Percentiles rank a stretch among this genome's conserved stretches.
Evolutionary conservation across 2,329 filamentous ascomycete species (phyloP).

Genomic region (Myriosclerotinia curreyana): DNA sequence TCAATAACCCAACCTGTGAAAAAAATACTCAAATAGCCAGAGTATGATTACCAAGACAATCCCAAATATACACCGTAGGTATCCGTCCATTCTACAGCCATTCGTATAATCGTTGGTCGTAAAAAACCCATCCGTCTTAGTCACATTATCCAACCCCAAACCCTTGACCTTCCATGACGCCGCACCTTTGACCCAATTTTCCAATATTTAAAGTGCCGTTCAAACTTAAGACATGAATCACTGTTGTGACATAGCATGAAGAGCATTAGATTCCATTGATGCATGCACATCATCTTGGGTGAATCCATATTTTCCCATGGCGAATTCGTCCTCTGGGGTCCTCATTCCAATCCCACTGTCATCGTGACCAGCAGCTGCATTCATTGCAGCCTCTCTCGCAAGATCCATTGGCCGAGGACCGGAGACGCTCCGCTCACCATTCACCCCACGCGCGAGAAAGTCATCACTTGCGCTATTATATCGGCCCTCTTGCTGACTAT

Average conservation of each 20-base stretch:
- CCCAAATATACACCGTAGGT: slow-evolving; percentile 22
- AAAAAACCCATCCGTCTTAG: slow-evolving; percentile 20
- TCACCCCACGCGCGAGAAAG: slow-evolving; percentile 32
- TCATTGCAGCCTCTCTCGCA: slow-evolving; percentile 47
- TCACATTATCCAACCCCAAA: slow-evolving; percentile 19
- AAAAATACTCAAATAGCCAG: slow-evolving; percentile 9
- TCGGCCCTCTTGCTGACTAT: slow-evolving; percentile 34
- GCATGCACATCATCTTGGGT: slow-evolving; percentile 29
- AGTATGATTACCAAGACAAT: slow-evolving; percentile 21
- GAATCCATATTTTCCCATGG: slow-evolving; percentile 57
- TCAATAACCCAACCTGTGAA: slow-evolving; percentile 10
- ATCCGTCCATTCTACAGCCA: slow-evolving; percentile 23
- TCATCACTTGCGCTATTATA: slow-evolving; percentile 39
- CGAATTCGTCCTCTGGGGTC: slow-evolving; percentile 63
- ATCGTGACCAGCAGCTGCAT: slow-evolving; percentile 55
- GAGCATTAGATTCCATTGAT: slow-evolving; percentile 27
- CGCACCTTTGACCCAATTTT: slow-evolving; percentile 3
- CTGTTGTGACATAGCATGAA: slow-evolving; percentile 24
- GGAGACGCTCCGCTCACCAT: slow-evolving; percentile 29
- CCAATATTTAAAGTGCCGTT: background rate
- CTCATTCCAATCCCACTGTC: slow-evolving; percentile 74
- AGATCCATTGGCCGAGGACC: slow-evolving; percentile 38
- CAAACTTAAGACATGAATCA: slow-evolving; percentile 16
- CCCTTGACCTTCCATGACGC: slow-evolving; percentile 18
- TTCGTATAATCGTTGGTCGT: slow-evolving; percentile 24